A percentile compares a stretch with the other conserved stretches of the same genome.
phyloP scores from a whole-genome alignment of 2,329 filamentous ascomycete species.

The Penicillium janthinellum region DNA sequence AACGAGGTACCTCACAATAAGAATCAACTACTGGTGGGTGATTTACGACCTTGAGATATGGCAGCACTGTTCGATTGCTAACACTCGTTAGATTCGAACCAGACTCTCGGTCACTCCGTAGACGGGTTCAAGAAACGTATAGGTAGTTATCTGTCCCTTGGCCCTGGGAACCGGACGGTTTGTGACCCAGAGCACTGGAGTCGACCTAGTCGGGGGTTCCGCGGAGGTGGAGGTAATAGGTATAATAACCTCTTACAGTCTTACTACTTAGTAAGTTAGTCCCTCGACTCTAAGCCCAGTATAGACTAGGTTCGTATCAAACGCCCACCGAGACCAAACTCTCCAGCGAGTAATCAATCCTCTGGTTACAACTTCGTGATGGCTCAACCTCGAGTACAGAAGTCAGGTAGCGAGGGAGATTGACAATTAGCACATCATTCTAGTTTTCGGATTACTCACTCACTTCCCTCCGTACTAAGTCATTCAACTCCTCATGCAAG shows the following conservation, averaged over 20 bases:
- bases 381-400: not conserved
- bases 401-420: not conserved
- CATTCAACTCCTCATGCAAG: not conserved
- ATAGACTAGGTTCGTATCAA: not conserved
- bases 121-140: no score
- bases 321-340: not conserved
- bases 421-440: not conserved
- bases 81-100: not conserved
- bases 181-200: conserved; percentile 21
- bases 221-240: not conserved
- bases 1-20: not conserved
- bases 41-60: not conserved
- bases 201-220: not conserved
- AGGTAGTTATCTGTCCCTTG: not conserved
- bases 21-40: no score
- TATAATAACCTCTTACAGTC: not conserved
- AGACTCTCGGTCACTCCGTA: conserved; percentile 13
- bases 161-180: not conserved
- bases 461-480: no score
- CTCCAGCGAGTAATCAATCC: not conserved
- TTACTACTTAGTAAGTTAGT: not conserved
- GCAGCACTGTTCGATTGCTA: conserved; percentile 4
- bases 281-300: not conserved
- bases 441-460: not conserved
- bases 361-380: not conserved